phyloP scores from a whole-genome alignment of 495 filamentous ascomycete genomes.

The Penicillium robsamsonii region DNA sequence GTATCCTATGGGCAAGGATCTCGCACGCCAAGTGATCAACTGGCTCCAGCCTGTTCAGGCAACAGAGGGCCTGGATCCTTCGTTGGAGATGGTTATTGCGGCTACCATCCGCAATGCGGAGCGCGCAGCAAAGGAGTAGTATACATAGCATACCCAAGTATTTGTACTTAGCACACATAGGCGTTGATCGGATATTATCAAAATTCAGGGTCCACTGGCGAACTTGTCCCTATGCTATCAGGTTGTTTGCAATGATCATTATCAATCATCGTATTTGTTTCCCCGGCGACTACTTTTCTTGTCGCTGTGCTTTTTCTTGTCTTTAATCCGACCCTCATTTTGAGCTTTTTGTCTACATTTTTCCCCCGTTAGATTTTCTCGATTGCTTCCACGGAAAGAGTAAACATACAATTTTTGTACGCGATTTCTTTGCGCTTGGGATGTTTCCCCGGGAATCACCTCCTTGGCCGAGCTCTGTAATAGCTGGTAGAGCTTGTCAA shows the following conservation, averaged over 20 bases:
- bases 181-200: conserved; percentile 24
- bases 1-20: conserved; percentile 26
- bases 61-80: conserved; percentile 60
- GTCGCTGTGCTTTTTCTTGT: conserved; percentile 72
- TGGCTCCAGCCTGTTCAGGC: conserved; percentile 60
- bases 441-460: conserved; percentile 64
- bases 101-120: conserved; percentile 51
- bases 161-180: conserved; percentile 23
- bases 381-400: conserved; percentile 9
- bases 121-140: conserved; percentile 26
- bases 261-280: conserved; percentile 43
- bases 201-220: conserved; percentile 19
- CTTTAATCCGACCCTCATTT: conserved; percentile 64
- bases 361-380: neutral
- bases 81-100: conserved; percentile 62
- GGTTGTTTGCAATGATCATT: neutral
- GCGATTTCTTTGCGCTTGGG: conserved; percentile 54
- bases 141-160: conserved; percentile 7
- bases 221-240: neutral
- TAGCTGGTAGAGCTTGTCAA: conserved; percentile 57
- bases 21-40: conserved; percentile 54
- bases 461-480: conserved; percentile 52
- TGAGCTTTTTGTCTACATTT: conserved; percentile 63
- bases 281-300: conserved; percentile 75
- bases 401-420: conserved; percentile 62